A percentile compares a stretch with the other conserved stretches of the same genome.
phyloP scores from a whole-genome alignment of 2,329 filamentous ascomycete species.

The Ploettnerulaceae sp. region DNA sequence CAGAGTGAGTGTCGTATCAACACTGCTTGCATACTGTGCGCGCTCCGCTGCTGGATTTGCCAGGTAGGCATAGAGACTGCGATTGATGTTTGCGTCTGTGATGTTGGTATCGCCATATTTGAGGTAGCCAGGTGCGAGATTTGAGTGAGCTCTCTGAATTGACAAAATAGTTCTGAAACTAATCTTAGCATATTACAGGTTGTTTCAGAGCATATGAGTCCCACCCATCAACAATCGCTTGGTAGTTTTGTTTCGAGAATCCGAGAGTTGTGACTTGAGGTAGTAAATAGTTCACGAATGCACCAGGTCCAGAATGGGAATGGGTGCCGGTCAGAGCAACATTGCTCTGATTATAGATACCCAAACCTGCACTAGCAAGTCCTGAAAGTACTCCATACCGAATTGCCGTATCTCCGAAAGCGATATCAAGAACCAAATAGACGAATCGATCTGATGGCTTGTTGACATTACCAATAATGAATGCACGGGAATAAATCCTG shows the following conservation, averaged over 20 bases:
- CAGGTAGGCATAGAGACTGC: conserved; percentile 81
- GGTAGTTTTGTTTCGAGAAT: conserved; percentile 79
- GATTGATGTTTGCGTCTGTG: conserved; percentile 75
- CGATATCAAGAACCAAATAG: conserved; percentile 81
- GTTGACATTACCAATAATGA: conserved; percentile 70
- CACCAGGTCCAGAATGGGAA: conserved; percentile 83
- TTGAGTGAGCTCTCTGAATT: conserved; percentile 74
- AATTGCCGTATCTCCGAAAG: conserved; percentile 82
- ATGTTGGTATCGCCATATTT: conserved; percentile 66
- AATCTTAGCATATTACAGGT: not conserved
- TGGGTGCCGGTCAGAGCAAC: conserved; percentile 89
- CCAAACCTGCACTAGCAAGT: conserved; percentile 60
- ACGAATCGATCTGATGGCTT: conserved; percentile 69
- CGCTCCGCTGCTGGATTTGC: conserved; percentile 77
- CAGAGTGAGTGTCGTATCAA: conserved; percentile 73
- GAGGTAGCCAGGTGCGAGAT: conserved; percentile 59
- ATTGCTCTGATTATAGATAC: conserved; percentile 72
- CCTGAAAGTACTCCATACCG: conserved; percentile 80
- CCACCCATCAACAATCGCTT: conserved; percentile 84
- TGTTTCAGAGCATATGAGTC: not conserved
- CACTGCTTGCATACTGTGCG: conserved; percentile 53
- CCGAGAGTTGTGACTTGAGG: conserved; percentile 86
- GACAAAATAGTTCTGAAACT: conserved; percentile 57
- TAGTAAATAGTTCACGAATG: conserved; percentile 88
- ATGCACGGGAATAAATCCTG: conserved; percentile 75